Percentiles rank a stretch among this genome's conserved stretches.
Conservation (phyloP, 2,329 filamentous ascomycete genomes). For the Daldinia sp. region DNA sequence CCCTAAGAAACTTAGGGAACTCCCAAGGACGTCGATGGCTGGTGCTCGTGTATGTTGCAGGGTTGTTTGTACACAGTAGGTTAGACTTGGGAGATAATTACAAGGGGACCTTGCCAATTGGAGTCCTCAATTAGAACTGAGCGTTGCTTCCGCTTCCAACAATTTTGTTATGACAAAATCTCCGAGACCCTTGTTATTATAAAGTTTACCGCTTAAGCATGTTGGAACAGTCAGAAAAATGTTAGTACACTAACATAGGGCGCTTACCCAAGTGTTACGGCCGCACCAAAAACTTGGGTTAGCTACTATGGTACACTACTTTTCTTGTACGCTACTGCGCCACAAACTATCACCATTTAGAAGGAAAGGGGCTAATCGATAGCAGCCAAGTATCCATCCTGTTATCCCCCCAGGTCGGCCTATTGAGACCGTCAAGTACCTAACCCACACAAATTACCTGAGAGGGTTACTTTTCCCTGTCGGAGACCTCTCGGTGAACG, state of each 20-base stretch:
- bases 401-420: not conserved
- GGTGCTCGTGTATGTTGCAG: slow-evolving; percentile 2
- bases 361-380: slow-evolving; percentile 34
- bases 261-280: not conserved
- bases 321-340: slow-evolving; percentile 28
- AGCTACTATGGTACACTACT: not conserved
- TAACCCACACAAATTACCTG: not conserved
- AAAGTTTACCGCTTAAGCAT: not conserved
- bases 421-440: not conserved
- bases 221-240: not conserved
- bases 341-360: slow-evolving; percentile 34
- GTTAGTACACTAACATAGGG: slow-evolving; percentile 39
- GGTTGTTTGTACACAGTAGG: not conserved
- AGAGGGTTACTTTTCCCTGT: not conserved
- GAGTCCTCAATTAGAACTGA: slow-evolving; percentile 41
- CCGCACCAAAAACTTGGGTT: slow-evolving; percentile 8
- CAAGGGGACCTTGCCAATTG: slow-evolving; percentile 33
- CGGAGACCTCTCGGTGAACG: slow-evolving; percentile 43
- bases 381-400: slow-evolving; percentile 5
- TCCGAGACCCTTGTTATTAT: not conserved
- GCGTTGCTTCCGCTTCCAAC: not conserved
- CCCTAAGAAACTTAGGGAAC: slow-evolving; percentile 1
- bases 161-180: slow-evolving; percentile 4
- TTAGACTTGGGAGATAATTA: not conserved
- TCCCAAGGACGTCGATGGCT: slow-evolving; percentile 13